These are phyloP conservation scores for Serendipita sp. DNA, from an alignment of 768 basidiomycete genomes.

Conservation along the genomic window DNA sequence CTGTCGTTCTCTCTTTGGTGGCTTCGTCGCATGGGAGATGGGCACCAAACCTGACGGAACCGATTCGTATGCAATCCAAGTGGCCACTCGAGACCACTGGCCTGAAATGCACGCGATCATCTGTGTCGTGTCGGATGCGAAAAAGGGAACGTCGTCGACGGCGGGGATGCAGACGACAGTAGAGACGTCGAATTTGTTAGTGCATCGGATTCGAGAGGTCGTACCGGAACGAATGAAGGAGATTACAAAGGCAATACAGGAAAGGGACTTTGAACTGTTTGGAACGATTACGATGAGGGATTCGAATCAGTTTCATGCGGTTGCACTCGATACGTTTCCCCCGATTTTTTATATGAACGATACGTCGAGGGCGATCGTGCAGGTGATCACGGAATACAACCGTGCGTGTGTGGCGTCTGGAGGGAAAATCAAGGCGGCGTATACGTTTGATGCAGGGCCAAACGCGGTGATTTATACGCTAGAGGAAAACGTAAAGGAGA, in stretches of 20 bases:
- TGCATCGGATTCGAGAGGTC: slow-evolving; percentile 72
- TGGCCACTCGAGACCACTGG: slow-evolving; percentile 81
- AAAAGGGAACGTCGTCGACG: slow-evolving; percentile 91
- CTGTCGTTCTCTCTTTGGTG: slow-evolving; percentile 92
- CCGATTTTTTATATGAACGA: slow-evolving; percentile 99
- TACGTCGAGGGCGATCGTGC: slow-evolving; percentile 83
- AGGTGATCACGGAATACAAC: slow-evolving; percentile 84
- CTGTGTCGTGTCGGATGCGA: slow-evolving; percentile 88
- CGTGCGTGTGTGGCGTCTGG: slow-evolving; percentile 35
- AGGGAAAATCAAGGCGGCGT: slow-evolving; percentile 66
- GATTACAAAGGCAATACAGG: slow-evolving; percentile 66
- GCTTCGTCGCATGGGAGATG: slow-evolving; percentile 91
- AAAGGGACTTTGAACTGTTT: slow-evolving; percentile 73
- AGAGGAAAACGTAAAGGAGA: slow-evolving; percentile 57
- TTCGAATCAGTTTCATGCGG: slow-evolving; percentile 97
- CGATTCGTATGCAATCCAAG: slow-evolving; percentile 77
- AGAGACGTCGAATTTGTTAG: slow-evolving; percentile 72
- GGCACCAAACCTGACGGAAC: slow-evolving; percentile 49
- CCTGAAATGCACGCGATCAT: slow-evolving; percentile 92
- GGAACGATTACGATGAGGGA: slow-evolving; percentile 91
- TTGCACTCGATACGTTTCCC: slow-evolving; percentile 88
- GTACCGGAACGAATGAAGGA: slow-evolving; percentile 75
- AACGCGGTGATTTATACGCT: slow-evolving; percentile 94
- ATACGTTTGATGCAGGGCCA: slow-evolving; percentile 98
- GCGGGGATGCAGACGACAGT: slow-evolving; percentile 97